Conservation (phyloP, 495 filamentous ascomycete species). For the Aspergillus sparsus region DNA sequence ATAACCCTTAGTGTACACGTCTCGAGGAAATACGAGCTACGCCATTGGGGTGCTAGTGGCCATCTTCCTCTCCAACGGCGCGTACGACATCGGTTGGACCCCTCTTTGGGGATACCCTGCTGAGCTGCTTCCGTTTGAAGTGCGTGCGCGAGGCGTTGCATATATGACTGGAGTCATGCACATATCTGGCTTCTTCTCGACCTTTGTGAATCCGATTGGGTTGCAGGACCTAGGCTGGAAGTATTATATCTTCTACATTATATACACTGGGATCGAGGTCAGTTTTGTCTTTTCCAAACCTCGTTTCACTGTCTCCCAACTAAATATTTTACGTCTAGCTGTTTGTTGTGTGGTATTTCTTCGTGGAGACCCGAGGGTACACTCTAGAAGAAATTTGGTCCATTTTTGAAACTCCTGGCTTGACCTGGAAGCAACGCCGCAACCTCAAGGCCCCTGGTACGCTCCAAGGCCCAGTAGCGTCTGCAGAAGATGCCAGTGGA, state of each 20-base stretch:
- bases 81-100: constrained; percentile 12
- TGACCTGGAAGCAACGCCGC: constrained; percentile 7
- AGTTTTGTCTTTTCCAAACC: neutral
- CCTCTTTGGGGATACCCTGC: constrained; percentile 12
- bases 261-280: constrained; percentile 4
- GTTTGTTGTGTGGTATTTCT: constrained; percentile 5
- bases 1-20: constrained; percentile 4
- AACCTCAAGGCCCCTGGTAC: constrained; percentile 8
- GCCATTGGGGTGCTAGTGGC: constrained; percentile 8
- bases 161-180: constrained; percentile 14
- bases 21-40: neutral
- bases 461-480: neutral
- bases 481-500: neutral
- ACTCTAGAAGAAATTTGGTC: constrained; percentile 8
- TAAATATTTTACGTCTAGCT: neutral
- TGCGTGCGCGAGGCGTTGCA: constrained; percentile 2
- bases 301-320: neutral
- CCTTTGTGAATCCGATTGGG: constrained; percentile 8
- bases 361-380: constrained; percentile 6
- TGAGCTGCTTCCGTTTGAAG: constrained; percentile 7
- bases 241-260: constrained; percentile 9
- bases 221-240: constrained; percentile 1
- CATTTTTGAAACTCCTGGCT: neutral
- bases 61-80: constrained; percentile 15
- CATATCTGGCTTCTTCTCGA: constrained; percentile 12